Conservation (phyloP, 2,329 filamentous ascomycete species). For the Clarireedia hainanense region DNA sequence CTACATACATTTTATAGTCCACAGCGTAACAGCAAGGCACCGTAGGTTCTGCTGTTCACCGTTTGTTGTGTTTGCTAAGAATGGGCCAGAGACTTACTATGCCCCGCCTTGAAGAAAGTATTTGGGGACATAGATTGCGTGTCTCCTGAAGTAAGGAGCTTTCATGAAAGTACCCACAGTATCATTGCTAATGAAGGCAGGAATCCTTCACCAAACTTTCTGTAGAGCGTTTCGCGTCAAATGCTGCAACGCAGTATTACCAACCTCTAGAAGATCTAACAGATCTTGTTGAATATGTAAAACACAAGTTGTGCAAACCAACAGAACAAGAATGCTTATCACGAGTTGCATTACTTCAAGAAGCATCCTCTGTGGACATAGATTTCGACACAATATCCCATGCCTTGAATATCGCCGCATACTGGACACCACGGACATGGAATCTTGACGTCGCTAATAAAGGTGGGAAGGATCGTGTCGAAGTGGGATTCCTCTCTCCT, state of each 20-base stretch:
- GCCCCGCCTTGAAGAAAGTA: conserved; percentile 46
- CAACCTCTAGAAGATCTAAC: conserved; percentile 51
- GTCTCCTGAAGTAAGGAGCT: conserved; percentile 35
- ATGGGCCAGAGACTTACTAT: conserved; percentile 41
- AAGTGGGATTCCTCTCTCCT: conserved; percentile 70
- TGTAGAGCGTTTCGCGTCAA: conserved; percentile 53
- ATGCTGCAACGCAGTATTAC: conserved; percentile 63
- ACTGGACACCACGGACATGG: conserved; percentile 44
- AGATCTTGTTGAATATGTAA: conserved; percentile 45
- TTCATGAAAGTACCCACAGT: not conserved
- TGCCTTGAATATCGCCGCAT: conserved; percentile 54
- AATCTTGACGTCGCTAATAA: conserved; percentile 21
- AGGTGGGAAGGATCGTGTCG: conserved; percentile 48
- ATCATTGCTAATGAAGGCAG: conserved; percentile 26
- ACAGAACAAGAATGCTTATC: conserved; percentile 42
- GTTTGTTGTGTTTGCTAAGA: not conserved
- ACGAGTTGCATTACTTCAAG: conserved; percentile 37
- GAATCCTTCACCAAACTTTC: conserved; percentile 56
- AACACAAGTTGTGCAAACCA: conserved; percentile 42
- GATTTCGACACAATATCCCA: conserved; percentile 66
- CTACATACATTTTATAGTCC: conserved; percentile 64
- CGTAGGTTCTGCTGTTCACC: conserved; percentile 7
- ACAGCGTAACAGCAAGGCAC: conserved; percentile 8
- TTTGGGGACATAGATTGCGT: conserved; percentile 53
- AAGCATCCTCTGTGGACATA: conserved; percentile 63